Percentiles rank a stretch among this genome's conserved stretches.
phyloP scores from a whole-genome alignment of 2,329 filamentous ascomycete genomes.

The Fusarium musae region DNA sequence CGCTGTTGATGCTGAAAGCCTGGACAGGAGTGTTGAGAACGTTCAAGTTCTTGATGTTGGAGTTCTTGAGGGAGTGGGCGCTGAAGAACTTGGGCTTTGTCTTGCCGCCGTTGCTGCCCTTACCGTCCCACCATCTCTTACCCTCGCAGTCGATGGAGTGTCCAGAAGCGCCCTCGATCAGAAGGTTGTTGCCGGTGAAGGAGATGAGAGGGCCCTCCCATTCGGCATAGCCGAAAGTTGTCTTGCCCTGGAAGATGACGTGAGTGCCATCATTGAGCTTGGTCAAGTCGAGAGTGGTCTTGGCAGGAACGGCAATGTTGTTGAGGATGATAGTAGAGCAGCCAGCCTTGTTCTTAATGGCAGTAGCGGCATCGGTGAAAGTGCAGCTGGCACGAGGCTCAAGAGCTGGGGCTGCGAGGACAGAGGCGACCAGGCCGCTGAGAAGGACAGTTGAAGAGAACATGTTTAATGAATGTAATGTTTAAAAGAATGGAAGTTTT shows the following conservation, averaged over 20 bases:
- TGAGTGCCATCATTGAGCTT: slow-evolving; percentile 60
- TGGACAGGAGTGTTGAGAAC: slow-evolving; percentile 57
- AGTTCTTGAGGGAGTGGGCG: slow-evolving; percentile 54
- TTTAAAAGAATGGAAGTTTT: not conserved
- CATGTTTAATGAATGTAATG: slow-evolving; percentile 6
- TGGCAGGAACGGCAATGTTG: slow-evolving; percentile 66
- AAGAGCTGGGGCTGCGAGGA: slow-evolving; percentile 38
- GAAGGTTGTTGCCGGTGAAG: slow-evolving; percentile 66
- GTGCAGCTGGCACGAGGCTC: slow-evolving; percentile 56
- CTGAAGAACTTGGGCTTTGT: slow-evolving; percentile 72
- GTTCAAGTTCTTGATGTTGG: slow-evolving; percentile 52
- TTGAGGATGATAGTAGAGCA: slow-evolving; percentile 66
- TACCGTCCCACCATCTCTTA: slow-evolving; percentile 68
- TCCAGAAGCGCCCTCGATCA: slow-evolving; percentile 61
- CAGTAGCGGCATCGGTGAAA: slow-evolving; percentile 62
- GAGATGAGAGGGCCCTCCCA: slow-evolving; percentile 73
- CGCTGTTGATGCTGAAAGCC: slow-evolving; percentile 54
- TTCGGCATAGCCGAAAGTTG: slow-evolving; percentile 73
- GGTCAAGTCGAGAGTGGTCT: slow-evolving; percentile 68
- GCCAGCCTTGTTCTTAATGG: slow-evolving; percentile 58
- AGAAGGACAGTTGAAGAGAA: slow-evolving; percentile 41
- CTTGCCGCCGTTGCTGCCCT: slow-evolving; percentile 69
- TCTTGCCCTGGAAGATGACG: slow-evolving; percentile 72
- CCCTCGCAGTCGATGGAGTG: slow-evolving; percentile 66
- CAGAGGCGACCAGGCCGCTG: slow-evolving; percentile 43